A percentile compares a stretch with the other conserved stretches of the same genome.
phyloP scores from a whole-genome alignment of 345 rosid genomes.

The Lepidium didymum region DNA sequence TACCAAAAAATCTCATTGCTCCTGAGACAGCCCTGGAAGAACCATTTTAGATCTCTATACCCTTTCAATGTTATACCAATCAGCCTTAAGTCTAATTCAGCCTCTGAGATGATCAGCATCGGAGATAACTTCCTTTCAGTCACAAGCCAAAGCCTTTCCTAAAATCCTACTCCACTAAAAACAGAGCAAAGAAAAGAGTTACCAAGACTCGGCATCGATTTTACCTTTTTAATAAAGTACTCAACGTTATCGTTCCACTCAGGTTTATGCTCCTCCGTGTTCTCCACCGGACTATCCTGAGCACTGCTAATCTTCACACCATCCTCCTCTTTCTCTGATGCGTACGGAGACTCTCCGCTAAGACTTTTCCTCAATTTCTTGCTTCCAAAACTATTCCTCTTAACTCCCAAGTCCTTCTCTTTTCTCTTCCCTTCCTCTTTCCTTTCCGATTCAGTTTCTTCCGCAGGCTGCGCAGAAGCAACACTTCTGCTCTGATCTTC shows the following conservation, averaged over 20 bases:
- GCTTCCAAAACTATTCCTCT: slow-evolving; percentile 65
- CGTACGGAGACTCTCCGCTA: slow-evolving; percentile 61
- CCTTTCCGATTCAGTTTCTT: slow-evolving; percentile 22
- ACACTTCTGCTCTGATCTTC: slow-evolving; percentile 24
- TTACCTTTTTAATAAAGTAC: slow-evolving; percentile 84
- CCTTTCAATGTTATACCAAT: neutral
- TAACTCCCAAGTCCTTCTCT: slow-evolving; percentile 49
- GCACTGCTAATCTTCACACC: slow-evolving; percentile 22
- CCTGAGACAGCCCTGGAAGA: neutral
- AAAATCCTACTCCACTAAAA: neutral
- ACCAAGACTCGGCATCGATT: neutral
- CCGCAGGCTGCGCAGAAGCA: slow-evolving; percentile 1
- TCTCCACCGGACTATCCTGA: slow-evolving; percentile 6
- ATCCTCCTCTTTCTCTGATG: slow-evolving; percentile 24
- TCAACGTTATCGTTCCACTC: slow-evolving; percentile 67
- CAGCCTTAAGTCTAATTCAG: neutral
- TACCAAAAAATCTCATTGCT: neutral
- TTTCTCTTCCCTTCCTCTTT: slow-evolving; percentile 65
- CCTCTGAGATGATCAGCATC: neutral
- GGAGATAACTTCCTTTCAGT: too few species aligned
- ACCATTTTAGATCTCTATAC: neutral
- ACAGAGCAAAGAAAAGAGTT: neutral
- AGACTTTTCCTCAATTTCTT: slow-evolving; percentile 58
- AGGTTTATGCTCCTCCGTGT: slow-evolving; percentile 21
- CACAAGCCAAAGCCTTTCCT: too few species aligned